Conservation (phyloP, 2,329 filamentous ascomycete genomes). For the Claviceps monticola region DNA sequence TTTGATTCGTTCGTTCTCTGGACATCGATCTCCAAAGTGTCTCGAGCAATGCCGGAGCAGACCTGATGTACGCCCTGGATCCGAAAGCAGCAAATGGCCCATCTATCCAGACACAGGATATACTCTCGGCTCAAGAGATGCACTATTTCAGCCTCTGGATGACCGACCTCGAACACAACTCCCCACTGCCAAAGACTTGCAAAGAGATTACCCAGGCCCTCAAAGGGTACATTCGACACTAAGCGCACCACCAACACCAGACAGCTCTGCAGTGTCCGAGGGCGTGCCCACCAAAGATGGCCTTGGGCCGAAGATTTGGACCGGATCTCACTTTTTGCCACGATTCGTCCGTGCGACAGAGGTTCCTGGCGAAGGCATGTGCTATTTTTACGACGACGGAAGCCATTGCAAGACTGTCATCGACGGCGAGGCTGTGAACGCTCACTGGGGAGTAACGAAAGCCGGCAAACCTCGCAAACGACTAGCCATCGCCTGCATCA, state of each 20-base stretch:
- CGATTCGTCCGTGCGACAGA: conserved; percentile 50
- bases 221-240: conserved; percentile 11
- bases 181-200: conserved; percentile 21
- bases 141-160: conserved; percentile 18
- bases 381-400: conserved; percentile 78
- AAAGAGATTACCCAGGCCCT: conserved; percentile 15
- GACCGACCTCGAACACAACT: conserved; percentile 24
- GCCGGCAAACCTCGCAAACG: conserved; percentile 87
- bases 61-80: conserved; percentile 22
- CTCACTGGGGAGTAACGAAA: conserved; percentile 88
- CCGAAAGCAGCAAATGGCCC: conserved; percentile 24
- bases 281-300: conserved; percentile 40
- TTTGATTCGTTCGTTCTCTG: conserved; percentile 22
- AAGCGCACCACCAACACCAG: conserved; percentile 16
- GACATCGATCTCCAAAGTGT: conserved; percentile 31
- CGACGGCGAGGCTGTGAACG: conserved; percentile 76
- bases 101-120: conserved; percentile 29
- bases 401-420: conserved; percentile 71
- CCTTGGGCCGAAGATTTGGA: conserved; percentile 56
- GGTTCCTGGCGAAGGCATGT: conserved; percentile 64
- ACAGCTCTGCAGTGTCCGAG: conserved; percentile 23
- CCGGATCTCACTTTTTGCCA: conserved; percentile 52
- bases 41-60: conserved; percentile 24
- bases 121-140: conserved; percentile 28
- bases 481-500: conserved; percentile 81